phyloP scores from a whole-genome alignment of 2,329 filamentous ascomycete genomes.

The Pseudophaeomoniella oleicola region DNA sequence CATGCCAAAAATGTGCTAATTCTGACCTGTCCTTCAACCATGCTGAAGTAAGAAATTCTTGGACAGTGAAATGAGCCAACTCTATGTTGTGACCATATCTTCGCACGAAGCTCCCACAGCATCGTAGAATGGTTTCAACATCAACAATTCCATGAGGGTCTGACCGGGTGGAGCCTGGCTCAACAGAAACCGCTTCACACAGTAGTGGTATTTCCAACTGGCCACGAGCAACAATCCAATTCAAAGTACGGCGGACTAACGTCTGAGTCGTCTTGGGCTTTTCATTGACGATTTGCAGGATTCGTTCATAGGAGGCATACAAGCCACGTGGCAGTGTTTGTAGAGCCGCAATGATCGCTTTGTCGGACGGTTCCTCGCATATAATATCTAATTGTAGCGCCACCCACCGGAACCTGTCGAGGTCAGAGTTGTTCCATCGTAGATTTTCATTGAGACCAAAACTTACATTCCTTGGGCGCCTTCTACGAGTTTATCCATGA shows the following conservation, averaged over 20 bases:
- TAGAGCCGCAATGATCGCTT: not conserved
- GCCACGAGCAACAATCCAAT: conserved; percentile 3
- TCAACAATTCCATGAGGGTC: conserved; percentile 6
- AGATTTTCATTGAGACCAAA: not conserved
- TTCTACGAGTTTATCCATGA: conserved; percentile 1
- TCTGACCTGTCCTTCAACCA: not conserved
- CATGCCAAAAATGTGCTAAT: not conserved
- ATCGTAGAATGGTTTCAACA: conserved; percentile 8
- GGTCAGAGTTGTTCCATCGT: not conserved
- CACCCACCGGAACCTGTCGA: conserved; percentile 1
- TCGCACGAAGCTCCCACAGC: conserved; percentile 5
- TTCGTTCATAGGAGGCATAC: not conserved
- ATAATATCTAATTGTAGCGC: not conserved
- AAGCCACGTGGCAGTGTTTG: not conserved
- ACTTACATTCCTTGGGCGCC: conserved; percentile 1
- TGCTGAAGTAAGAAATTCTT: conserved; percentile 9
- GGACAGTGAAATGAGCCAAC: conserved; percentile 14
- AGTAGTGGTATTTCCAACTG: conserved; percentile 2
- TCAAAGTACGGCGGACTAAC: conserved; percentile 10
- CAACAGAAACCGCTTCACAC: conserved; percentile 9
- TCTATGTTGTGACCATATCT: conserved; percentile 4
- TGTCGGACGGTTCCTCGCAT: not conserved
- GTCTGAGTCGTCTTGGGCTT: conserved; percentile 6
- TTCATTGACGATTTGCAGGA: conserved; percentile 4
- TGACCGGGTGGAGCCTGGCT: conserved; percentile 3